A percentile compares a stretch with the other conserved stretches of the same genome.
phyloP scores from a whole-genome alignment of 345 rosid genomes.

The Euphorbia peplus region DNA sequence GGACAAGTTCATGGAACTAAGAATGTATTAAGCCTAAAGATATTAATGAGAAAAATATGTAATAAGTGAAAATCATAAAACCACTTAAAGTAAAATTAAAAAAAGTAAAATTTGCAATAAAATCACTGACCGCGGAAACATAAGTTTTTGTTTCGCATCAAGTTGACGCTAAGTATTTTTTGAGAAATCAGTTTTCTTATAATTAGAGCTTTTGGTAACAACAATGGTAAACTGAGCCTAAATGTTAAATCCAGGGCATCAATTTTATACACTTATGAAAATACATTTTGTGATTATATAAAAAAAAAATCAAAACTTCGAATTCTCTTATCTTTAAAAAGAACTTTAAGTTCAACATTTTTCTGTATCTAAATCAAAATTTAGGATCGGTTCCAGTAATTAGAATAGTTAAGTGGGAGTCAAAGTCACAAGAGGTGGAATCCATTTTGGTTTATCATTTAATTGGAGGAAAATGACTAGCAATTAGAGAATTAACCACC shows the following conservation, averaged over 20 bases:
- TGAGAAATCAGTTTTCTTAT: no score
- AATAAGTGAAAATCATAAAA: no score
- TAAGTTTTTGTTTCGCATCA: no score
- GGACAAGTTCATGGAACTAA: no score
- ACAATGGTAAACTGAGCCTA: no score
- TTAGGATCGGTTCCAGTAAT: background rate
- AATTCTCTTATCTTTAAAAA: no score
- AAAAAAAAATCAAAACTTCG: background rate
- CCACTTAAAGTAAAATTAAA: no score
- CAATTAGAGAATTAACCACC: background rate
- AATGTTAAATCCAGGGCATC: no score
- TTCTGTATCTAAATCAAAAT: background rate
- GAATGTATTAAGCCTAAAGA: no score
- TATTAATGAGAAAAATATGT: no score
- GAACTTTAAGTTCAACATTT: background rate
- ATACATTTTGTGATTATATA: background rate
- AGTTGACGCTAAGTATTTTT: no score
- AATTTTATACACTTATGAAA: background rate
- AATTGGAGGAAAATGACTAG: background rate
- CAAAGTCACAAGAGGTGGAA: conserved; percentile 18
- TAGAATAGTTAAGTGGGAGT: conserved; percentile 8
- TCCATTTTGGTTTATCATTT: background rate
- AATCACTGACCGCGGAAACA: background rate
- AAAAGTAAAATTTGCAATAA: background rate
- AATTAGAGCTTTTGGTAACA: no score